Percentiles rank a stretch among this genome's conserved stretches.
Evolutionary conservation across 148 eudicot species (phyloP).

Genomic region (Amaranthus palmeri): DNA sequence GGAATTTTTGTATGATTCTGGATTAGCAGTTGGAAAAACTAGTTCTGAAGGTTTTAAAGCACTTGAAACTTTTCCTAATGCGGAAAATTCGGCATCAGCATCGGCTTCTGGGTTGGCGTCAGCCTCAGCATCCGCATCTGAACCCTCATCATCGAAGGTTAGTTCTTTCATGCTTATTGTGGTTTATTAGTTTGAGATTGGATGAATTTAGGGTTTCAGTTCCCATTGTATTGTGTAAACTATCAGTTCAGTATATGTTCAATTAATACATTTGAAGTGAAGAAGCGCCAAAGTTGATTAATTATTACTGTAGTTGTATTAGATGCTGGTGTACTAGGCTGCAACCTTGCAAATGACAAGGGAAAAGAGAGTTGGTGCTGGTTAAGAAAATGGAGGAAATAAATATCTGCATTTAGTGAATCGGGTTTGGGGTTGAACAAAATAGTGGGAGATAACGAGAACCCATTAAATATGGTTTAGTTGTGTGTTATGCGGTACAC

Average conservation of each 20-base stretch:
- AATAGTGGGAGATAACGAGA: background rate
- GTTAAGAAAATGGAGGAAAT: background rate
- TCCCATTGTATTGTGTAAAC: background rate
- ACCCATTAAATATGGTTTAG: background rate
- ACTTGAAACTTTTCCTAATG: constrained; percentile 46
- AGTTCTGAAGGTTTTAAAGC: constrained; percentile 59
- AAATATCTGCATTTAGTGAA: background rate
- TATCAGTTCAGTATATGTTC: background rate
- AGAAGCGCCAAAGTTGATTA: background rate
- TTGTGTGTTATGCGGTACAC: background rate
- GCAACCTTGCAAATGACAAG: background rate
- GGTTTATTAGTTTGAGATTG: background rate
- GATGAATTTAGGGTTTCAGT: background rate
- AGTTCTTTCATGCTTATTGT: background rate
- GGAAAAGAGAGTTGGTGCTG: background rate
- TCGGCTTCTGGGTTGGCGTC: constrained; percentile 19
- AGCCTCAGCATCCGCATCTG: constrained; percentile 29
- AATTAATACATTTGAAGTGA: background rate
- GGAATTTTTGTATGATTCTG: constrained; percentile 95
- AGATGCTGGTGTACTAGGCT: background rate
- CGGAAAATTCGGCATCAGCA: constrained; percentile 16
- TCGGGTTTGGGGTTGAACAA: too few relatives aligned
- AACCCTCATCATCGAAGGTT: constrained; percentile 21
- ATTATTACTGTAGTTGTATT: background rate
- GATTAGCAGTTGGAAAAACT: constrained; percentile 78